Evolutionary conservation across 441 rosid species (phyloP).

Genomic region (Gossypium schwendimanii): DNA sequence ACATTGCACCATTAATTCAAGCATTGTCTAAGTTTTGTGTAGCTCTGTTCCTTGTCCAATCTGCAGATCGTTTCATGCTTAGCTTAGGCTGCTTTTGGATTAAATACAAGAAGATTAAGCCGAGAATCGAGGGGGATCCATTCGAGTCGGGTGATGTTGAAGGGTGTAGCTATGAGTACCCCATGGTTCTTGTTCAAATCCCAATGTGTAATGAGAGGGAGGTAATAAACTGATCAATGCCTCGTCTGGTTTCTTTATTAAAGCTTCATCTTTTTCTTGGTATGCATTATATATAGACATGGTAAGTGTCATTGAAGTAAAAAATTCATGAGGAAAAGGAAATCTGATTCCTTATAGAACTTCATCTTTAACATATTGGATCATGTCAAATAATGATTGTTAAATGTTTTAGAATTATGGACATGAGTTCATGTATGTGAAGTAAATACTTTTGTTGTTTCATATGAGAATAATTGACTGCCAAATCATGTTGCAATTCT

Average conservation of each 20-base stretch:
- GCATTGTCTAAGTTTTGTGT: slow-evolving; percentile 64
- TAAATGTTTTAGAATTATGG: not conserved
- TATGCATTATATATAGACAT: no score
- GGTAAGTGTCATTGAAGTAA: no score
- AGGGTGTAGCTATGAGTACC: slow-evolving; percentile 45
- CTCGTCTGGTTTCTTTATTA: not conserved
- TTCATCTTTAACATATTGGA: not conserved
- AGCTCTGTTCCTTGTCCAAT: slow-evolving; percentile 69
- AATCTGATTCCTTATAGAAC: not conserved
- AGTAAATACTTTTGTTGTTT: not conserved
- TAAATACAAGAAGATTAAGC: slow-evolving; percentile 69
- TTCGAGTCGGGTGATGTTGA: slow-evolving; percentile 54
- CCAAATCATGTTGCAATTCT: not conserved
- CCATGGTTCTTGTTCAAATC: slow-evolving; percentile 94
- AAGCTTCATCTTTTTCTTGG: no score
- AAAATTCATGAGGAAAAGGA: no score
- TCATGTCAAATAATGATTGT: not conserved
- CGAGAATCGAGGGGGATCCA: slow-evolving; percentile 48
- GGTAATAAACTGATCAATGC: slow-evolving; percentile 33
- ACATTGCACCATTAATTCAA: slow-evolving; percentile 61
- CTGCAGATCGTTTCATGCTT: slow-evolving; percentile 67
- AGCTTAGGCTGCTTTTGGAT: slow-evolving; percentile 88
- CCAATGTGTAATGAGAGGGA: slow-evolving; percentile 94
- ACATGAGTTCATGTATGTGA: not conserved
- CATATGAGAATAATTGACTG: not conserved